Evolutionary conservation across 495 filamentous ascomycete genomes (phyloP).

Genomic region (Neurospora sp.): DNA sequence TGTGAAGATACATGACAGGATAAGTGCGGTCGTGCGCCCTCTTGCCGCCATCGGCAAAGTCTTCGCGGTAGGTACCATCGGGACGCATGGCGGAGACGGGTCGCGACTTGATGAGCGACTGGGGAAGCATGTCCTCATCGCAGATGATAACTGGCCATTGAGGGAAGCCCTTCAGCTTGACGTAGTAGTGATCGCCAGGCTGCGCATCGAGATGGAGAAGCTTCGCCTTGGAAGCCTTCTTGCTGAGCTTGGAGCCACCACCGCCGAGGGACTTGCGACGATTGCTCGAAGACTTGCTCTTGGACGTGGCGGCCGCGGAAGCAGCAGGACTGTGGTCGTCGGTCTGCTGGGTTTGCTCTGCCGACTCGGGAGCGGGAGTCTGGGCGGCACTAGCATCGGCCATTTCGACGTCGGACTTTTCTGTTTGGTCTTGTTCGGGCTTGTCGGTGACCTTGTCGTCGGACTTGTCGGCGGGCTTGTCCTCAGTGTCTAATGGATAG

Average conservation of each 20-base stretch:
- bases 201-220: constrained; percentile 66
- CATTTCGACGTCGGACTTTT: constrained; percentile 30
- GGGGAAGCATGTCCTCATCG: constrained; percentile 83
- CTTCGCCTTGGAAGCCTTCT: constrained; percentile 67
- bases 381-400: constrained; percentile 19
- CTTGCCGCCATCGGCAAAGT: constrained; percentile 74
- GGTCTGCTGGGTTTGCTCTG: constrained; percentile 16
- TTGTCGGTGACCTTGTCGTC: constrained; percentile 19
- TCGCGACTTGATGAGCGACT: constrained; percentile 55
- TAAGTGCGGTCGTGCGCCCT: constrained; percentile 73
- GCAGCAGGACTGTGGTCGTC: constrained; percentile 16
- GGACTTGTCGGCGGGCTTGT: constrained; percentile 4
- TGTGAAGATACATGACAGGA: constrained; percentile 86
- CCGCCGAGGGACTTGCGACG: constrained; percentile 60
- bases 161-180: constrained; percentile 80
- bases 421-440: constrained; percentile 1
- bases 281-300: constrained; percentile 35
- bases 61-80: constrained; percentile 76
- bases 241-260: constrained; percentile 65
- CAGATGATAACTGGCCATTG: constrained; percentile 86
- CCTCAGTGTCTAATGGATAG: not conserved
- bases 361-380: constrained; percentile 17
- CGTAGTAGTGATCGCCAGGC: constrained; percentile 78
- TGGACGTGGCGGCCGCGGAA: constrained; percentile 17
- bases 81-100: constrained; percentile 70